phyloP scores from a whole-genome alignment of 2,329 filamentous ascomycete species.

The Paecilomyces sp. region DNA sequence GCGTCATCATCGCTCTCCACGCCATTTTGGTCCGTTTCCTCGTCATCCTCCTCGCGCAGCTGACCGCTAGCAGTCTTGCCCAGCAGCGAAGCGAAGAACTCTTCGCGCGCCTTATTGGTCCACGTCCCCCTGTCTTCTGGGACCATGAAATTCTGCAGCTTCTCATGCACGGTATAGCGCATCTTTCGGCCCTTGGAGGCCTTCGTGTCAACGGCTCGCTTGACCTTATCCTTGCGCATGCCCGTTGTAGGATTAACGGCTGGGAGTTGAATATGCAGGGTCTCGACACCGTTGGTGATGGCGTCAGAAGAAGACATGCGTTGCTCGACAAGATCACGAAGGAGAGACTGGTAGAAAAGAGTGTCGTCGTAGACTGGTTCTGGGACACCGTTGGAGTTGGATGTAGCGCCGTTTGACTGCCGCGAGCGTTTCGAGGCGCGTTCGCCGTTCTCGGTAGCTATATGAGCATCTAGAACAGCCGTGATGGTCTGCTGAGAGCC shows the following conservation, averaged over 20 bases:
- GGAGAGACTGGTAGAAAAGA: slow-evolving; percentile 85
- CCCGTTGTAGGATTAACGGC: slow-evolving; percentile 33
- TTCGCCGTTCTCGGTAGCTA: slow-evolving; percentile 32
- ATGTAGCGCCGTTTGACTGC: slow-evolving; percentile 4
- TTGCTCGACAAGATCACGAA: slow-evolving; percentile 90
- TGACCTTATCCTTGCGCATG: slow-evolving; percentile 56
- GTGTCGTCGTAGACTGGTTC: slow-evolving; percentile 82
- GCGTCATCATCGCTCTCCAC: slow-evolving; percentile 25
- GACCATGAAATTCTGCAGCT: slow-evolving; percentile 97
- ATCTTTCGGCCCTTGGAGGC: slow-evolving; percentile 93
- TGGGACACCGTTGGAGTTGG: slow-evolving; percentile 5
- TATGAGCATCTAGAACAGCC: slow-evolving; percentile 36
- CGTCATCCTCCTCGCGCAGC: slow-evolving; percentile 53
- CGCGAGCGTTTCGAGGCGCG: slow-evolving; percentile 25
- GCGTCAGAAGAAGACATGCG: slow-evolving; percentile 58
- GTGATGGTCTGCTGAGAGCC: slow-evolving; percentile 46
- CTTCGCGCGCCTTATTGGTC: slow-evolving; percentile 72
- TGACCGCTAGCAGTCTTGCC: slow-evolving; percentile 56
- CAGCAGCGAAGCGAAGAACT: slow-evolving; percentile 67
- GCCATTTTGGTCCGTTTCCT: slow-evolving; percentile 26
- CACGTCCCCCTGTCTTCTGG: slow-evolving; percentile 74
- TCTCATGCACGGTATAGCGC: slow-evolving; percentile 91
- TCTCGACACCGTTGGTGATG: slow-evolving; percentile 39
- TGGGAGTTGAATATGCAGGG: slow-evolving; percentile 27
- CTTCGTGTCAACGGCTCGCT: slow-evolving; percentile 81